Evolutionary conservation across 2,329 filamentous ascomycete genomes (phyloP).

Genomic region (Alternaria incomplexa): DNA sequence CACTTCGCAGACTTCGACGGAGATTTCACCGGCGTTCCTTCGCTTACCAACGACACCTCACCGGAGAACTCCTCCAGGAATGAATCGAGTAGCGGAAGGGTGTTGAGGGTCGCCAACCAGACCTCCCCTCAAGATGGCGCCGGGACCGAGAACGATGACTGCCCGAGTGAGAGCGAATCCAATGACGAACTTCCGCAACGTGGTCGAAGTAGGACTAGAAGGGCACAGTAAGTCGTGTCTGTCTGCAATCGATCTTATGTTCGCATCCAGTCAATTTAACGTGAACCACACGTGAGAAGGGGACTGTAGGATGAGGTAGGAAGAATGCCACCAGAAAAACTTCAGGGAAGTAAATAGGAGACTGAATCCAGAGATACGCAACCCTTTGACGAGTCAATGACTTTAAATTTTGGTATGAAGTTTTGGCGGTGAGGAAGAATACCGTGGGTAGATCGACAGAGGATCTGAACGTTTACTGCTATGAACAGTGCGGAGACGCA

Average conservation of each 20-base stretch:
- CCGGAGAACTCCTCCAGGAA: not conserved
- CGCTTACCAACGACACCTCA: not conserved
- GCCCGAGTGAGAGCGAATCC: not conserved
- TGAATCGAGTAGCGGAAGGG: not conserved
- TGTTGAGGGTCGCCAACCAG: not conserved
- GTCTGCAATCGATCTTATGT: not conserved
- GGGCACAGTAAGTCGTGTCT: not conserved
- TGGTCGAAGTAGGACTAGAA: not conserved
- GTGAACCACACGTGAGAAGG: not conserved
- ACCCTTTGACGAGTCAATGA: not conserved
- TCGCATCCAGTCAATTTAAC: not conserved
- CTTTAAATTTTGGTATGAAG: not conserved
- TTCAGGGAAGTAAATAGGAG: not conserved
- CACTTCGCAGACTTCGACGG: slow-evolving; percentile 4
- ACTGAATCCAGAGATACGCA: not conserved
- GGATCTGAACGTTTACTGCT: not conserved
- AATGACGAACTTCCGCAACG: not conserved
- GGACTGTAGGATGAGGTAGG: not conserved
- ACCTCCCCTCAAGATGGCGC: not conserved
- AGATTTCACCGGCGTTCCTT: not conserved
- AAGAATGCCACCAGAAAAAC: not conserved
- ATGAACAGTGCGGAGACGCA: not conserved
- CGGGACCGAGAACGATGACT: not conserved
- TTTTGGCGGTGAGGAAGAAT: not conserved
- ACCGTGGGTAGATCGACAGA: not conserved